phyloP scores from a whole-genome alignment of 164 flowering plant species.

The Buxus sempervirens region DNA sequence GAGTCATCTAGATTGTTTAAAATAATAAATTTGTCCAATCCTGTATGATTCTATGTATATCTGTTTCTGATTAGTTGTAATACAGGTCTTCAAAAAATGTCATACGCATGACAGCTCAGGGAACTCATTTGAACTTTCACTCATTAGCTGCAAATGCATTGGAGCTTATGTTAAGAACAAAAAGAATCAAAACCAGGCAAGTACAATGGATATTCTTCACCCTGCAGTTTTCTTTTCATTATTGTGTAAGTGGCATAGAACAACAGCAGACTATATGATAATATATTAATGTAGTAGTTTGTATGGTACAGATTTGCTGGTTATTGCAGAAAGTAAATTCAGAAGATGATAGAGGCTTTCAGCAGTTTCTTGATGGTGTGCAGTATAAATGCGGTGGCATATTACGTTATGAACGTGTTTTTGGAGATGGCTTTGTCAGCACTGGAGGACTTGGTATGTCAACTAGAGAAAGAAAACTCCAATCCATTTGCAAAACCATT shows the following conservation, averaged over 20 bases:
- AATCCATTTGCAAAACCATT: neutral
- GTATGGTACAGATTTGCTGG: conserved; percentile 87
- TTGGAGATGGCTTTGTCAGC: conserved; percentile 93
- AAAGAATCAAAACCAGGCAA: conserved; percentile 91
- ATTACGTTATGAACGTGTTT: conserved; percentile 89
- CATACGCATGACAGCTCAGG: conserved; percentile 46
- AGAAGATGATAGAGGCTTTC: conserved; percentile 74
- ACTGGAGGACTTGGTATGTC: conserved; percentile 84
- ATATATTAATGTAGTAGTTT: neutral
- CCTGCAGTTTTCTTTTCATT: neutral
- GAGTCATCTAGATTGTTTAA: neutral
- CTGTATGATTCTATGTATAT: neutral
- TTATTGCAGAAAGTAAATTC: conserved; percentile 75
- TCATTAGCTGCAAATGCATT: conserved; percentile 79
- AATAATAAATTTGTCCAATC: neutral
- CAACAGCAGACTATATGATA: neutral
- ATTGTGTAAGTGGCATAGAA: neutral
- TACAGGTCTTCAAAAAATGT: conserved; percentile 84
- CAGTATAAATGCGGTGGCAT: conserved; percentile 83
- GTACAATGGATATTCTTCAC: neutral
- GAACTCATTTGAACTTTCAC: conserved; percentile 69
- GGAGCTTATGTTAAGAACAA: conserved; percentile 91
- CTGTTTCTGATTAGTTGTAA: conserved; percentile 3
- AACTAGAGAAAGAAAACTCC: no score
- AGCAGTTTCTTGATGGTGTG: conserved; percentile 82